Evolutionary conservation across 2,329 filamentous ascomycete genomes (phyloP).

Genomic region (Didymella pinodella): DNA sequence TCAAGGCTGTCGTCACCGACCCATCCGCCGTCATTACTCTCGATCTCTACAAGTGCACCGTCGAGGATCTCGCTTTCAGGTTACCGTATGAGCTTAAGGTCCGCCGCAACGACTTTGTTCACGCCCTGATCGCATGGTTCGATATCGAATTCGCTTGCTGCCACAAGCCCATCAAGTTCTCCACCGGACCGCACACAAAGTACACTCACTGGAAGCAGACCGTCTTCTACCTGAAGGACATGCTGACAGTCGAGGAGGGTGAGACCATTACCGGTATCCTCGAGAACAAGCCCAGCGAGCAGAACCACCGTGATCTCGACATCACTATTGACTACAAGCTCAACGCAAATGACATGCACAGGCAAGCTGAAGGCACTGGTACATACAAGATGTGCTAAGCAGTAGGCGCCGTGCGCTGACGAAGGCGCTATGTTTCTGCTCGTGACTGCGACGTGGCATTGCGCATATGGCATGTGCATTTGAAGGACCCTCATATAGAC

Average conservation of each 20-base stretch:
- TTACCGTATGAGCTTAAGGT: slow-evolving; percentile 77
- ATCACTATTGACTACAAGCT: slow-evolving; percentile 86
- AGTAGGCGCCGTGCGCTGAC: slow-evolving; percentile 4
- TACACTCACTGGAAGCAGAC: slow-evolving; percentile 99
- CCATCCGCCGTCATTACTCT: slow-evolving; percentile 84
- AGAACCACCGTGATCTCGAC: slow-evolving; percentile 94
- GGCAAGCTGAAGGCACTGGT: slow-evolving; percentile 73
- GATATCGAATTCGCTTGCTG: slow-evolving; percentile 98
- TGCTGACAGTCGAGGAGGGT: slow-evolving; percentile 87
- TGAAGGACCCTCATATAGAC: slow-evolving; percentile 20
- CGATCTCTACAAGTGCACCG: slow-evolving; percentile 89
- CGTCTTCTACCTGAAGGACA: slow-evolving; percentile 95
- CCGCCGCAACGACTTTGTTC: slow-evolving; percentile 91
- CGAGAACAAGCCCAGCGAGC: slow-evolving; percentile 85
- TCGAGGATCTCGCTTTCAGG: slow-evolving; percentile 83
- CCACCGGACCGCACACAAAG: slow-evolving; percentile 95
- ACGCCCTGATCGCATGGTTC: slow-evolving; percentile 98
- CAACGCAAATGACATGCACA: slow-evolving; percentile 75
- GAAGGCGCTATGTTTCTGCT: slow-evolving; percentile 5
- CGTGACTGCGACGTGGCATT: slow-evolving; percentile 1
- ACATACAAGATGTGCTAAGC: slow-evolving; percentile 74
- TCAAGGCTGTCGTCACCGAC: slow-evolving; percentile 96
- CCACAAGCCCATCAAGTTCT: slow-evolving; percentile 98
- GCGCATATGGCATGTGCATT: slow-evolving; percentile 19
- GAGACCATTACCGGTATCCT: slow-evolving; percentile 79